Evolutionary conservation across 2,329 filamentous ascomycete genomes (phyloP), one percentile per base, ranked within the genome.

Genomic region (Blumeria hordei): DNA sequence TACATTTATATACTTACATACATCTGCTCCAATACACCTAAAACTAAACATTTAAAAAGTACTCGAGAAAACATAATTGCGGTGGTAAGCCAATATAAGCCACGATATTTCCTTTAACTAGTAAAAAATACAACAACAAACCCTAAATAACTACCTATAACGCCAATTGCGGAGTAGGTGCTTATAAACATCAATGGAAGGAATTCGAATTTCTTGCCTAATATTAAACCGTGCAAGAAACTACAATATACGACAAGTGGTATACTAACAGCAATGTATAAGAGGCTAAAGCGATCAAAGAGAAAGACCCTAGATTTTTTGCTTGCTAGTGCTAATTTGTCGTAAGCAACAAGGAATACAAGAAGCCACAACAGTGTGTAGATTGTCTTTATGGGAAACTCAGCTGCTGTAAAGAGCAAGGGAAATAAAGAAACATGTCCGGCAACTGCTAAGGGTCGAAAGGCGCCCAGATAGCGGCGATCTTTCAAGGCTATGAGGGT

Each of bases 111-210:
- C 11, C 28, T 3, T 35, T 60, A 64, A 57, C 59, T 64, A 8
- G 71, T 74, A 62, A 95, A 88, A 69, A 90, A 96, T 53, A 96
- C 88, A 35, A 94, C 85, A 71, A 88, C 78, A 66, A 94, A 95
- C 9, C 92, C 88, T 43, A 95, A 64, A 90, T 90, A 96, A 69
- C 92, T 96, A 3, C 87, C 88, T 16, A 95, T 80, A 0, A 96
- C 88, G n/a, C 92, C 92, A 56, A 96, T 72, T 4, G 92, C 92
- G 36, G 84, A 86, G 68, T 96, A 98, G 11, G 85, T 84, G 71
- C 90, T 96, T 61, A 82, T 95, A 65, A 96, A 92, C 90, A 98
- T 96, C 62, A 96, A 71, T 32, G 92, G 92, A 55, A 98, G 69
- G 67, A 96, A 98, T 68, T 95, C 87, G 62, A 85, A 86, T 59